A percentile compares a stretch with the other conserved stretches of the same genome.
Conservation (phyloP, 2,329 filamentous ascomycete species). For the Colletotrichum theobromicola region DNA sequence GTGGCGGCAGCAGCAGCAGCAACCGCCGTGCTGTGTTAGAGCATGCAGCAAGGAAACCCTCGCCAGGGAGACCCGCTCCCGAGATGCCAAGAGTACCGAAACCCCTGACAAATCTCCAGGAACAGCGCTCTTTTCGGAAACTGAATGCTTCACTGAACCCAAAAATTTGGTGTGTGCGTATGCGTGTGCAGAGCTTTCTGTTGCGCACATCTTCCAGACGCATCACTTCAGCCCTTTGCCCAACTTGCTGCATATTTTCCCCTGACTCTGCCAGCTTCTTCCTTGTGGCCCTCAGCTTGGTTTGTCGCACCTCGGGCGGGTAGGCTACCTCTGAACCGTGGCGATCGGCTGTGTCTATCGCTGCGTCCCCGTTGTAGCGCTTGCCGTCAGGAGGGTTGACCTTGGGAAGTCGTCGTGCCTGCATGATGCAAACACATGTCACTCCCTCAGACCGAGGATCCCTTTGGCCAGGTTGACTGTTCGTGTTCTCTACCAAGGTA, state of each 20-base stretch:
- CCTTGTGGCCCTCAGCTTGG: background rate
- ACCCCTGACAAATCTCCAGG: conserved; percentile 13
- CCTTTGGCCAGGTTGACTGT: background rate
- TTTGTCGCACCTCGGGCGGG: background rate
- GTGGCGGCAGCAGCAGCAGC: too few relatives aligned
- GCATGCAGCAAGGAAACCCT: background rate
- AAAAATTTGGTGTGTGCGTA: background rate
- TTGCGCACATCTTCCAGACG: background rate
- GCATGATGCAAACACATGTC: background rate
- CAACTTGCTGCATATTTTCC: background rate
- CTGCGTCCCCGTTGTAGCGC: background rate
- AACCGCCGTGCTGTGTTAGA: background rate
- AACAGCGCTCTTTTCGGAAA: background rate
- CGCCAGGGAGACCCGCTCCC: background rate
- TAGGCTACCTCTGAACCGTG: background rate
- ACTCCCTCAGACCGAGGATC: background rate
- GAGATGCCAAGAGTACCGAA: background rate
- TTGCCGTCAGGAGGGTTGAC: background rate
- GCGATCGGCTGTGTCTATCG: background rate
- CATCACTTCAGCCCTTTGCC: background rate
- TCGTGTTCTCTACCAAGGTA: too few relatives aligned
- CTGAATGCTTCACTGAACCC: too few relatives aligned
- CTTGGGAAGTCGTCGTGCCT: too few relatives aligned
- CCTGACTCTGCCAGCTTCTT: conserved; percentile 4
- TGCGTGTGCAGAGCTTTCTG: background rate